Evolutionary conservation across 2,329 filamentous ascomycete genomes (phyloP), one percentile per base, ranked within the genome.

Genomic region (Helotiales sp.): DNA sequence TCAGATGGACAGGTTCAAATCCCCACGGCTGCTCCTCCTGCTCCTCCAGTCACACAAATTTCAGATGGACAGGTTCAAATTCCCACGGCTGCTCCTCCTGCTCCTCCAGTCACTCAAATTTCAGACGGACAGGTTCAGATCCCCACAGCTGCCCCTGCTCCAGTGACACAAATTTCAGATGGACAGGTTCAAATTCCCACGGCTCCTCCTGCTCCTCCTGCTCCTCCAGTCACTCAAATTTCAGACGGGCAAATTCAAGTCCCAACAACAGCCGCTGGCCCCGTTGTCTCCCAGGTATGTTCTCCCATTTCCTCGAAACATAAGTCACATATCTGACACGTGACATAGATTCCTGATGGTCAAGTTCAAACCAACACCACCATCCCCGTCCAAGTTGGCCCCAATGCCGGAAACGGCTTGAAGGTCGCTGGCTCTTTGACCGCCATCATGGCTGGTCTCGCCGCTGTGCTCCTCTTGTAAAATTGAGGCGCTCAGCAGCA

Each of bases 321-420:
- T n/a, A 30, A 52, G 11, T 43, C 37, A 45, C 17, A 22, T 60
- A 45, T n/a, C 40, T 22, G 26, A 49, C 17, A 61, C 43, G n/a
- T 49, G 43, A n/a, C 3, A 22, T 20, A 61, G 60, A 62, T 62
- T 10, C 30, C 47, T 24, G 60, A 73, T n/a, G 79, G 80, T 24
- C 82, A 89, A 72, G 78, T 86, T 59, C 84, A 88, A 66, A 81
- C 78, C 20, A 81, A 81, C 68, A 83, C 80, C 2, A 82, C 81
- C 0, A 81, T 82, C 20, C 11, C 49, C 15, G 22, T 37, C 26
- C 40, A 32, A 20, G 20, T 30, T 2, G 37, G 34, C 26, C 32
- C 63, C 49, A 63, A 58, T 28, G 59, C 68, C 30, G 68, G 49
- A 32, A 66, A 58, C 55, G 54, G 50, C 28, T 59, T 65, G 40